Evolutionary conservation across 1,284 basidiomycete species (phyloP).

Genomic region (Cystobasidium slooffiae): DNA sequence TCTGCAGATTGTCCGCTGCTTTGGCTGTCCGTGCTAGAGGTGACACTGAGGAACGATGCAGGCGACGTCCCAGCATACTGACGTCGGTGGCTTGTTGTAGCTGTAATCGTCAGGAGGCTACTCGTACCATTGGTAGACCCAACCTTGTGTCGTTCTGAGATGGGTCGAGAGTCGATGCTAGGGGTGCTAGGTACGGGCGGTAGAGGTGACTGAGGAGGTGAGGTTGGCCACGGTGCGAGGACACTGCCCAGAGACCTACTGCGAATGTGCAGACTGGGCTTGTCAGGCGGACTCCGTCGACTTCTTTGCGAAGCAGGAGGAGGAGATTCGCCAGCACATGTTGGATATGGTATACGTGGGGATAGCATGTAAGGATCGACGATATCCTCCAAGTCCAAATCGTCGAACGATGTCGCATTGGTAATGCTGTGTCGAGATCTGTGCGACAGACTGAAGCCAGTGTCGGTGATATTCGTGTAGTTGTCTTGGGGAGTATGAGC

Average conservation of each 20-base stretch:
- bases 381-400: constrained; percentile 19
- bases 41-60: not conserved
- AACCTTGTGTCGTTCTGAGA: not conserved
- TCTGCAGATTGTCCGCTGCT: constrained; percentile 3
- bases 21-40: not conserved
- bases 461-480: too few relatives aligned
- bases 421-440: not conserved
- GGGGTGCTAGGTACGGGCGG: not conserved
- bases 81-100: not conserved
- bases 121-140: not conserved
- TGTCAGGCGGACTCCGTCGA: too few relatives aligned
- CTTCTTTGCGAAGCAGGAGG: too few relatives aligned
- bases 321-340: not conserved
- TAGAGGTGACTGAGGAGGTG: not conserved
- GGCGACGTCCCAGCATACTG: not conserved
- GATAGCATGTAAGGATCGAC: constrained; percentile 18
- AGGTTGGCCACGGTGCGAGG: not conserved
- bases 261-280: not conserved
- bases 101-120: too few relatives aligned
- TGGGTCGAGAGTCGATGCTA: not conserved
- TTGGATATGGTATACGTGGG: not conserved
- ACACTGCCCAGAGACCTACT: not conserved
- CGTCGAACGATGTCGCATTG: constrained; percentile 15
- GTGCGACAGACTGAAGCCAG: not conserved
- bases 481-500: too few relatives aligned